These are phyloP conservation scores for Suhomyces maxii DNA, from an alignment of 1,139 yeast genomes.

Conservation along the genomic window DNA sequence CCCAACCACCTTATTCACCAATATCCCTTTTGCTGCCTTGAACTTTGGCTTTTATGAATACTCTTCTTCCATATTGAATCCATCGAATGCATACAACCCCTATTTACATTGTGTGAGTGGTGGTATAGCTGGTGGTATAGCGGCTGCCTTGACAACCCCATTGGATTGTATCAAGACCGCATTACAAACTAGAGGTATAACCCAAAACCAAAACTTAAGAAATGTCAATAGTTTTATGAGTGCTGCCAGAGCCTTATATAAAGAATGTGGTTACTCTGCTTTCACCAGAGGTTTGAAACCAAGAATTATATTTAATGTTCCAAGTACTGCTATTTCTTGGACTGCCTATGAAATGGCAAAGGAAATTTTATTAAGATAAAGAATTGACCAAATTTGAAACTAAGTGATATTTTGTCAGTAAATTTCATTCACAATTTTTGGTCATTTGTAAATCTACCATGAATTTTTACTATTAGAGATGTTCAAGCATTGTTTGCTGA, in stretches of 20 bases:
- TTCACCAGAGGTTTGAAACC: conserved; percentile 88
- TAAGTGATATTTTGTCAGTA: too few species aligned
- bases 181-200: conserved; percentile 72
- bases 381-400: not conserved
- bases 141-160: conserved; percentile 96
- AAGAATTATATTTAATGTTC: conserved; percentile 88
- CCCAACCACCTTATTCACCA: conserved; percentile 92
- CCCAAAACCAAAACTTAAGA: conserved; percentile 51
- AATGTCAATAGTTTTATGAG: conserved; percentile 66
- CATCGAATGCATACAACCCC: conserved; percentile 79
- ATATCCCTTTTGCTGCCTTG: conserved; percentile 93
- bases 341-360: conserved; percentile 98
- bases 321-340: conserved; percentile 98
- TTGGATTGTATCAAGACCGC: conserved; percentile 93
- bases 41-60: conserved; percentile 94
- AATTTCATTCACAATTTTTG: too few species aligned
- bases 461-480: too few species aligned
- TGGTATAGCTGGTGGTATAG: conserved; percentile 93
- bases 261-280: conserved; percentile 65
- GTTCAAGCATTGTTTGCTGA: too few species aligned
- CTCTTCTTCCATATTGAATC: conserved; percentile 74
- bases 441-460: too few species aligned
- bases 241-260: conserved; percentile 71
- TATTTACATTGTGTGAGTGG: conserved; percentile 91
- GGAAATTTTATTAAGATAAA: conserved; percentile 45